Evolutionary conservation across 2,329 filamentous ascomycete species (phyloP), one percentile per base, ranked within the genome.

Genomic region (Trichophyton mentagrophytes): DNA sequence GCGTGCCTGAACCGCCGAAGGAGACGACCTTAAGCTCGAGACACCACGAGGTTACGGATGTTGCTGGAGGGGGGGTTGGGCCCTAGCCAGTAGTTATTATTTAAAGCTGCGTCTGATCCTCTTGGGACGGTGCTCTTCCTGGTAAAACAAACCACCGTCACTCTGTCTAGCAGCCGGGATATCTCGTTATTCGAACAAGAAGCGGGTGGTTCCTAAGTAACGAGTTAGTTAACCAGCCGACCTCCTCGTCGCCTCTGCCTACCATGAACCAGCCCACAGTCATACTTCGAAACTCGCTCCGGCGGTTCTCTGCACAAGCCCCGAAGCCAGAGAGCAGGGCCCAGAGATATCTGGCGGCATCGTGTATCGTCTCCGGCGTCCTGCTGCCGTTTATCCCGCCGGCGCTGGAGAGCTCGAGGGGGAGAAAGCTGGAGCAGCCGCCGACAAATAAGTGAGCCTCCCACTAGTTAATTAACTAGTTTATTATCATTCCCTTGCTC

Each of bases 311-410:
- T 15, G 73, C 74, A 20, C 74, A 72, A 13, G 58, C 60, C 7
- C 61, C 64, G 20, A 65, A 63, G 25, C 72, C 73, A 17, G 71
- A 74, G 51, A 73, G 70, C 57, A 74, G 72, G 47, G 68, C 70
- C 55, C 70, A 74, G 47, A 74, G 74, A 40, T 72, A 75, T 49
- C 65, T 77, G 33, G 71, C 74, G 53, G 70, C 69, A 58, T 74
- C 74, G 13, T 75, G 75, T 62, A 69, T 78, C 13, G 67, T 73
- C 46, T 73, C 75, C 1, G 74, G 72, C 1, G 75, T 78, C 20
- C 69, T 77, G 17, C 66, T 78, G 3, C 76, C 76, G 3, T 78
- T 78, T 63, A 71, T 78, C 2, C 76, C 76, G 30, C 76, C 76
- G 5, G 76, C 76, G 3, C 68, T 78, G 9, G 76, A 77, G 63